Evolutionary conservation across 148 eudicot species (phyloP).

Genomic region (Nepenthes gracilis): DNA sequence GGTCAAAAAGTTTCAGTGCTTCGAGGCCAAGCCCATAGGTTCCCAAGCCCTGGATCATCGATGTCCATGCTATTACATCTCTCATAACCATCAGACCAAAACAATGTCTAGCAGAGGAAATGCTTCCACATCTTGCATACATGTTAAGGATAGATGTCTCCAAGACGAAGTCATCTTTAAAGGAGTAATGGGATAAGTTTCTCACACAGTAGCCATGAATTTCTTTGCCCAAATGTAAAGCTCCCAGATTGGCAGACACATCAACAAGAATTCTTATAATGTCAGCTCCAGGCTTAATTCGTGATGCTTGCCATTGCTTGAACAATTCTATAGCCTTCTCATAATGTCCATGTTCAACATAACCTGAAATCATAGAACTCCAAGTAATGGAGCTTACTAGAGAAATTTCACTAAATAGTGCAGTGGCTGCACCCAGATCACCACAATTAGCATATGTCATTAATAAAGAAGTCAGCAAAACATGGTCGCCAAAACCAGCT

Average conservation of each 20-base stretch:
- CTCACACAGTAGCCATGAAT: conserved; percentile 33
- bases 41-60: conserved; percentile 50
- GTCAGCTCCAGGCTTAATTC: conserved; percentile 13
- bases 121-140: conserved; percentile 18
- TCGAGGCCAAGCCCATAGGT: conserved; percentile 32
- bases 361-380: conserved; percentile 32
- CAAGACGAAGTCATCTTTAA: conserved; percentile 11
- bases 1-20: conserved; percentile 24
- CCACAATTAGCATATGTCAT: conserved; percentile 38
- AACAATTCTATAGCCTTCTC: conserved; percentile 22
- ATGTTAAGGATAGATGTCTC: conserved; percentile 24
- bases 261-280: conserved; percentile 24
- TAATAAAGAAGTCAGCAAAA: conserved; percentile 31
- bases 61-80: conserved; percentile 42
- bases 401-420: conserved; percentile 29
- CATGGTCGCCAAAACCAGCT: conserved; percentile 28
- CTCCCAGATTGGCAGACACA: conserved; percentile 29
- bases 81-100: conserved; percentile 17
- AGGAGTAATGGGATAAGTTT: conserved; percentile 6
- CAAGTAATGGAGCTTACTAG: conserved; percentile 14
- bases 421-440: conserved; percentile 24
- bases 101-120: conserved; percentile 15
- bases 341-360: conserved; percentile 22
- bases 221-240: conserved; percentile 36
- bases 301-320: conserved; percentile 14